Evolutionary conservation across 2,329 filamentous ascomycete species (phyloP).

Genomic region (Fusarium dimerum): DNA sequence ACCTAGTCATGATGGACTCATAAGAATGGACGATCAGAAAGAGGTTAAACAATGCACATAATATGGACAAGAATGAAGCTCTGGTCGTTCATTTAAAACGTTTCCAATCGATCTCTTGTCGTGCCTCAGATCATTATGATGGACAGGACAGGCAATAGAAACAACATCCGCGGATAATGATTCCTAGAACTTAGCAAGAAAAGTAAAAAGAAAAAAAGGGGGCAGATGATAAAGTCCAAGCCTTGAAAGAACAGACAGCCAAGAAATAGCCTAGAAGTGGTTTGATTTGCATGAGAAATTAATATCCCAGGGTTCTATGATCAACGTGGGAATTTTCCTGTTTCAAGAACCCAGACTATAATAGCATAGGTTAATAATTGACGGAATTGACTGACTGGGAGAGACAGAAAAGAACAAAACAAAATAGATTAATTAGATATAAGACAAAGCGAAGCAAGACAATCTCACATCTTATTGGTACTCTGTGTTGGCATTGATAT

Average conservation of each 20-base stretch:
- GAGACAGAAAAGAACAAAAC: conserved; percentile 1
- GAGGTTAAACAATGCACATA: too few species aligned
- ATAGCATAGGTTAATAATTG: background rate
- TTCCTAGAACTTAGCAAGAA: too few species aligned
- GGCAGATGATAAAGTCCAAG: conserved; percentile 10
- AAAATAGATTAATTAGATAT: background rate
- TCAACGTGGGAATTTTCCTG: conserved; percentile 20
- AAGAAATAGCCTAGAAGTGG: conserved; percentile 16
- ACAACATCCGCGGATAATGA: too few species aligned
- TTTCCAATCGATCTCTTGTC: too few species aligned
- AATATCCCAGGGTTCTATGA: conserved; percentile 15
- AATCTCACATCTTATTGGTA: background rate
- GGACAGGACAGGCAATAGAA: too few species aligned
- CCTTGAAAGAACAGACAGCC: conserved; percentile 13
- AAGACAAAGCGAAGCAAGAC: background rate
- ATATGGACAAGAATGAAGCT: too few species aligned
- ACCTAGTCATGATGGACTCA: too few species aligned
- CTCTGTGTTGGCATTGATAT: too few species aligned
- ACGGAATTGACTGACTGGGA: background rate
- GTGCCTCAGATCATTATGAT: too few species aligned
- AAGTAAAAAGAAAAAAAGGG: conserved; percentile 13
- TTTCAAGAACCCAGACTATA: background rate
- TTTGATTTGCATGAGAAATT: conserved; percentile 21
- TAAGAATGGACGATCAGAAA: too few species aligned
- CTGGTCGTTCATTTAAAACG: too few species aligned